Evolutionary conservation across 148 eudicot genomes (phyloP).

Genomic region (Vaccinium myrtillus): DNA sequence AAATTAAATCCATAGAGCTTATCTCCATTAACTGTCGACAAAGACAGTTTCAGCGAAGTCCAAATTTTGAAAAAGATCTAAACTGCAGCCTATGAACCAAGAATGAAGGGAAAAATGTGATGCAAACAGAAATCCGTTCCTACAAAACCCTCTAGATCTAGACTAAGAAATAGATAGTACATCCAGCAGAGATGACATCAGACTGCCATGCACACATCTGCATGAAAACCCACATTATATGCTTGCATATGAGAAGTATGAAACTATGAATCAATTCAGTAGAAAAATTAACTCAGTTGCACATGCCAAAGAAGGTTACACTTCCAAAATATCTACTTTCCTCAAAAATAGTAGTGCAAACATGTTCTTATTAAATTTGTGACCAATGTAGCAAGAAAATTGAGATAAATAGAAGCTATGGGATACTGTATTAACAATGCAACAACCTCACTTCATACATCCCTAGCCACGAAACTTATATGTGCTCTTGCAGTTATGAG

Average conservation of each 20-base stretch:
- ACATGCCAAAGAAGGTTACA: neutral
- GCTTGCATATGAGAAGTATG: neutral
- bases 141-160: neutral
- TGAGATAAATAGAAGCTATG: neutral
- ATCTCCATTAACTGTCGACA: constrained; percentile 55
- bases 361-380: neutral
- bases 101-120: constrained; percentile 7
- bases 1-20: constrained; percentile 44
- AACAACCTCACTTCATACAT: neutral
- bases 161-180: neutral
- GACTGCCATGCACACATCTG: neutral
- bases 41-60: constrained; percentile 12
- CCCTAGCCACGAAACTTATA: neutral
- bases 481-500: neutral
- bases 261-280: neutral
- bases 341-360: neutral
- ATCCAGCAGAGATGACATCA: neutral
- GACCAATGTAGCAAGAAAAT: neutral
- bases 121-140: neutral
- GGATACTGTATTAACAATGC: neutral
- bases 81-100: neutral
- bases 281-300: neutral
- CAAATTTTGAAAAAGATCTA: neutral
- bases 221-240: neutral
- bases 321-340: constrained; percentile 7